Evolutionary conservation across 352 stramenopile genomes (phyloP), one percentile per base, ranked within the genome.

Genomic region (Elongisporangium prolatum): DNA sequence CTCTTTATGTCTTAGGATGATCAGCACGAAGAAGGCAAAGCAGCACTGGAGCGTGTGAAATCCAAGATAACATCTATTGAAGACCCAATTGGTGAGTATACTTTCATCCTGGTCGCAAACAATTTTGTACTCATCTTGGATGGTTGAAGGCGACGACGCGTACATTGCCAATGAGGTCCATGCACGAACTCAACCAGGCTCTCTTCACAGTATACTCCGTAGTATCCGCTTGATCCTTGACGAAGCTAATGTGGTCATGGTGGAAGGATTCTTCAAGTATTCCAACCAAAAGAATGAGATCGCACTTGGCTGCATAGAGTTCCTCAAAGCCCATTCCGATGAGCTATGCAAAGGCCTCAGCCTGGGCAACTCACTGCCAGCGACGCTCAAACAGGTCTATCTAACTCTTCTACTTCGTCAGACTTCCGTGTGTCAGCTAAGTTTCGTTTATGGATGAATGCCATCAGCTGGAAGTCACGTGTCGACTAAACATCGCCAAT

Each of bases 221-320:
- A 16, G 51, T 16, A 69, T 86, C 18, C 65, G 73, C 16, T 61
- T 70, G 56, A 21, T 59, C 13, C 75, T 86, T 51, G 67, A 80
- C 56, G 71, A 81, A 52, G 78, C 70, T 14, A 79, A 76, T n/a
- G 78, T 88, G 16, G 54, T 91, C 21, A 80, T 83, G 70, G 47
- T 74, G 3, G 80, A 91, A 59, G 75, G 72, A 1, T 91, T 91
- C 52, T 84, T 72, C 49, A 70, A 74, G 57, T 87, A 91, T 52
- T 82, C 80, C 3, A 76, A 66, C 14, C 54, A 55, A n/a, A 86
- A 86, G 52, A 89, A 78, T 58, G 68, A 80, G 56, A 47, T 71
- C 47, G 66, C 79, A 13, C 47, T 85, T 4, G 60, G 51, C n/a
- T 75, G 67, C 48, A 48, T 83, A 3, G 59, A 80, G 18, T 54